These are phyloP conservation scores for Trichosporon asahii DNA, from an alignment of 1,284 basidiomycete species.

Conservation along the genomic window DNA sequence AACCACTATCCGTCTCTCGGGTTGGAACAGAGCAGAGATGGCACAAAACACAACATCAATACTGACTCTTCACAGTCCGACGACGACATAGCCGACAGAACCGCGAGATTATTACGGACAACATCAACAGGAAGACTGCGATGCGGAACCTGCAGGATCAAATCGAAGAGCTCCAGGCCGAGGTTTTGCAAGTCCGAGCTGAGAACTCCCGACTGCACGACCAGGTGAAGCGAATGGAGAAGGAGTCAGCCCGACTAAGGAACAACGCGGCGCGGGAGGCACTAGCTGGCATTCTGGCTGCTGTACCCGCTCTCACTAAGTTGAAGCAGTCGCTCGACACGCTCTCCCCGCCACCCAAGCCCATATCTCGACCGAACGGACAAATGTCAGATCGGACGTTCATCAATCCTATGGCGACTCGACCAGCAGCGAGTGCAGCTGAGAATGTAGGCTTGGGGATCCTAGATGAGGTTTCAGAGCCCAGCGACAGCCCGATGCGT, in stretches of 20 bases:
- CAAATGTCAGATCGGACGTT: background rate
- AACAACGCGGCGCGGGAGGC: constrained; percentile 8
- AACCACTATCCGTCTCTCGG: too few species aligned
- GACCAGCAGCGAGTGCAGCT: constrained; percentile 16
- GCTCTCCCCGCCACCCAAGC: background rate
- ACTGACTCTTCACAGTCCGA: constrained; percentile 17
- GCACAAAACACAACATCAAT: background rate
- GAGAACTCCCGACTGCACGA: background rate
- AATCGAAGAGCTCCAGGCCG: constrained; percentile 18
- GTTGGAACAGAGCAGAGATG: background rate
- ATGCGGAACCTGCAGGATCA: constrained; percentile 21
- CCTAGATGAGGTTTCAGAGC: constrained; percentile 6
- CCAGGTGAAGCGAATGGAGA: constrained; percentile 1
- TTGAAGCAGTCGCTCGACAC: constrained; percentile 14
- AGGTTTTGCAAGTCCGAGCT: constrained; percentile 16
- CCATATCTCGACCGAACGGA: constrained; percentile 1
- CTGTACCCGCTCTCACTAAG: constrained; percentile 15
- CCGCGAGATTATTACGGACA: constrained; percentile 24
- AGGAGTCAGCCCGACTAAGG: background rate
- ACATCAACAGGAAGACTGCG: constrained; percentile 18
- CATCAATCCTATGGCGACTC: constrained; percentile 19
- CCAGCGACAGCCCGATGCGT: background rate
- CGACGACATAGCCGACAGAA: constrained; percentile 23
- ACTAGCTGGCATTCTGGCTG: constrained; percentile 13
- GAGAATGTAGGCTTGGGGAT: background rate